Evolutionary conservation across 768 basidiomycete species (phyloP), one percentile per base, ranked within the genome.

Genomic region (Boletus insuetus): DNA sequence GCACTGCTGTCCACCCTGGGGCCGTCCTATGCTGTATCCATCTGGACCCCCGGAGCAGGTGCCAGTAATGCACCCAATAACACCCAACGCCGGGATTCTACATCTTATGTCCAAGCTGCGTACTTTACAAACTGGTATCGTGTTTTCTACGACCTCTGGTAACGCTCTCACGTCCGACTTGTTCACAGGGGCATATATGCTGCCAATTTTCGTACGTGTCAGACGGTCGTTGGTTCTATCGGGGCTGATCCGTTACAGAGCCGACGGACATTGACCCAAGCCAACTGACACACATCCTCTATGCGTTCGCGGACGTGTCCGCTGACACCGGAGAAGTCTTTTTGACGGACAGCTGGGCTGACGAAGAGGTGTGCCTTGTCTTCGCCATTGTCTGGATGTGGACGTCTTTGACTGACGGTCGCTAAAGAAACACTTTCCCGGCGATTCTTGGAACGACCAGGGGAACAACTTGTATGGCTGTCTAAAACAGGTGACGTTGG

Each of bases 391-490:
- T 40, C 17, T 2, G 22, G 19, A 19, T 24, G 14, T 9, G 20
- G 26, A 38, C 39, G 55, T 60, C 16, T 41, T 52, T 44, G 52
- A 22, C 63, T 69, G 45, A 58, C 26, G 26, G 17, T 0, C 32
- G 2, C 16, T 29, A 7, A 59, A 88, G 86, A 86, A 87, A 82
- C 86, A 83, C 60, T 89, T 79, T 73, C 74, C 85, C 0, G 78
- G 79, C 3, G 90, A 92, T 63, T 82, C 82, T 12, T 91, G 87
- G 90, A 74, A 76, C 60, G 89, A 91, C 19, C 57, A 74, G 1
- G 91, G 89, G 19, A 89, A 84, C 68, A 91, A 92, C 62, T 72
- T 92, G 6, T 94, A 91, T 58, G 90, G 89, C 0, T 85, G 84
- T 68, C 71, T 94, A 63, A 92, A 92, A 73, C 91, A 92, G 66